phyloP scores from a whole-genome alignment of 139 green algal species.

The Monoraphidium neglectum region DNA sequence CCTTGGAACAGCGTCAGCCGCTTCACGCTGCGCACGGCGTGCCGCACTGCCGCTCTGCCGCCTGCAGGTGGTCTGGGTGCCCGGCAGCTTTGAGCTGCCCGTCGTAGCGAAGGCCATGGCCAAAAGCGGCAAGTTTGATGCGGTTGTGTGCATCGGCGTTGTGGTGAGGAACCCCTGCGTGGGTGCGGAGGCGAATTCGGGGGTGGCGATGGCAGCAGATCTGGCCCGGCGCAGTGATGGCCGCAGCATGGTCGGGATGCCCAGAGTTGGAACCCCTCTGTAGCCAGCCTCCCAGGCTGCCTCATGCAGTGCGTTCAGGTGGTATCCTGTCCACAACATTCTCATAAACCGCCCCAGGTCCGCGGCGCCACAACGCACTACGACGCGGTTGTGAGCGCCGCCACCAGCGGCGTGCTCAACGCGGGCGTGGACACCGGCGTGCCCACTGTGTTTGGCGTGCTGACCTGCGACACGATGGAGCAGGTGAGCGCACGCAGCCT shows the following conservation, averaged over 20 bases:
- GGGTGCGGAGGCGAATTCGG: neutral
- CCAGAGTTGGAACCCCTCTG: too few species aligned
- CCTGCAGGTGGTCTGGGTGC: constrained; percentile 89
- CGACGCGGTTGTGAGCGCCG: constrained; percentile 89
- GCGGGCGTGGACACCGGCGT: constrained; percentile 64
- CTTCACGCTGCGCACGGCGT: neutral
- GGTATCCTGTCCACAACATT: neutral
- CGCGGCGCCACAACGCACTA: constrained; percentile 95
- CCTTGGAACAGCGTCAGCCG: neutral
- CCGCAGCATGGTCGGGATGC: too few species aligned
- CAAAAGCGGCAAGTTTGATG: constrained; percentile 84
- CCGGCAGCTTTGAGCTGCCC: constrained; percentile 95
- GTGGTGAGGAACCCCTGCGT: constrained; percentile 67
- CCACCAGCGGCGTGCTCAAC: constrained; percentile 77
- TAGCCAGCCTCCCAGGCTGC: too few species aligned
- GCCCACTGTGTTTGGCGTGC: constrained; percentile 89
- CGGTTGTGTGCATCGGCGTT: constrained; percentile 89
- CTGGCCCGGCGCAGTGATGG: too few species aligned
- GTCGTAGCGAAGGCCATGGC: constrained; percentile 92
- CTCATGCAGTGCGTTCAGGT: too few species aligned
- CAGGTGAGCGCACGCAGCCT: constrained; percentile 51
- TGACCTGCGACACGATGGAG: constrained; percentile 95
- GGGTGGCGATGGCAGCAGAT: too few species aligned
- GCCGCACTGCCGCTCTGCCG: neutral
- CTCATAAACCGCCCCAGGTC: constrained; percentile 55